Percentiles rank a stretch among this genome's conserved stretches.
These are phyloP conservation scores for Sporisorium scitamineum DNA, from an alignment of 1,284 basidiomycete genomes.

Conservation along the genomic window DNA sequence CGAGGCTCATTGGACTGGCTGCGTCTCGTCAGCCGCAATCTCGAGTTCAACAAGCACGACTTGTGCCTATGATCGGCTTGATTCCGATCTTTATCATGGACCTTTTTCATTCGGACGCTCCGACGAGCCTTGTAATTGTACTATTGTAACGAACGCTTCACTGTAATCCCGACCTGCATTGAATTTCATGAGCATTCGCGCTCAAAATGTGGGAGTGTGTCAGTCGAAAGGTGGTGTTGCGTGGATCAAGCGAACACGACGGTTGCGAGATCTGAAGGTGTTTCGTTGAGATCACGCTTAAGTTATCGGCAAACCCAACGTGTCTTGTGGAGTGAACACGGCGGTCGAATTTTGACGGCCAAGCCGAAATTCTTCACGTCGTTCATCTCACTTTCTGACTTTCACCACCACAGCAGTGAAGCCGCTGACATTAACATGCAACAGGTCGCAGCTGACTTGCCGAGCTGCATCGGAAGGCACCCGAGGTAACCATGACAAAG, in stretches of 20 bases:
- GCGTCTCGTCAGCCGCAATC: slow-evolving; percentile 33
- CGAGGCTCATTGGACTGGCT: slow-evolving; percentile 41
- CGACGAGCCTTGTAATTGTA: slow-evolving; percentile 4
- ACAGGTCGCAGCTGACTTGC: neutral
- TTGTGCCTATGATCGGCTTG: slow-evolving; percentile 17
- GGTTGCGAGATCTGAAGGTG: neutral
- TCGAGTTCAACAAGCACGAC: slow-evolving; percentile 35
- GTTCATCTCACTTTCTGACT: slow-evolving; percentile 1
- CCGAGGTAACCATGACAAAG: slow-evolving; percentile 11
- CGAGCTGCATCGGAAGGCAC: neutral
- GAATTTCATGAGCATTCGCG: neutral
- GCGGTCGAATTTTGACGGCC: neutral
- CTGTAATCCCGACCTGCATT: neutral
- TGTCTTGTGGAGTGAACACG: slow-evolving; percentile 4
- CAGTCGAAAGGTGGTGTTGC: neutral
- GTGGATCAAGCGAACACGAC: neutral
- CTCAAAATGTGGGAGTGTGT: neutral
- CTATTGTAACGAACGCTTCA: slow-evolving; percentile 5
- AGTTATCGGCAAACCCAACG: neutral
- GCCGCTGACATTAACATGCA: neutral
- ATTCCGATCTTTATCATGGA: neutral
- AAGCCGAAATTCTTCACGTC: slow-evolving; percentile 6
- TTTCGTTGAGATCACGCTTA: neutral
- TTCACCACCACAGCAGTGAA: slow-evolving; percentile 5
- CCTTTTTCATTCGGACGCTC: neutral